phyloP scores from a whole-genome alignment of 371 early-diverging fungal species.

The Cokeromyces recurvatus region DNA sequence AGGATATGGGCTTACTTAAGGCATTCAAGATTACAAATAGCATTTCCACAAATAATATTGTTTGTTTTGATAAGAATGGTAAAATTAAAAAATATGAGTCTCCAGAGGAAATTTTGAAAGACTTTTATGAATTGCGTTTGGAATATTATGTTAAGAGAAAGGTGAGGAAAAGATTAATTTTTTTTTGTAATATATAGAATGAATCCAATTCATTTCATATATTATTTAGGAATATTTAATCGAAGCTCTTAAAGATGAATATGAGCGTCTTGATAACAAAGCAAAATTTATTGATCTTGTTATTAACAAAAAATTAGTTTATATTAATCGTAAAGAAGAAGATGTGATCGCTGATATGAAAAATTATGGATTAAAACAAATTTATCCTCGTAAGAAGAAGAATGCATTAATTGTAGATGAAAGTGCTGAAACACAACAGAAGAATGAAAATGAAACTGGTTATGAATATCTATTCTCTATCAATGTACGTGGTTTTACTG shows the following conservation, averaged over 20 bases:
- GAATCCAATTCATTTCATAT: no score
- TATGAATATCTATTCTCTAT: slow-evolving; percentile 96
- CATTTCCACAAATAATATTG: slow-evolving; percentile 89
- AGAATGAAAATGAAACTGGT: slow-evolving; percentile 35
- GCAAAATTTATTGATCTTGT: slow-evolving; percentile 95
- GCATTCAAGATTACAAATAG: slow-evolving; percentile 76
- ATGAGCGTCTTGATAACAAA: slow-evolving; percentile 82
- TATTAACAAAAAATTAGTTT: slow-evolving; percentile 75
- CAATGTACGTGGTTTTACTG: slow-evolving; percentile 91
- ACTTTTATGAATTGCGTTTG: slow-evolving; percentile 91
- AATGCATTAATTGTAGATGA: slow-evolving; percentile 37
- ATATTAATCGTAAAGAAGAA: slow-evolving; percentile 84
- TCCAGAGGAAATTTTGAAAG: slow-evolving; percentile 84
- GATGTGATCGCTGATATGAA: slow-evolving; percentile 82
- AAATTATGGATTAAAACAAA: slow-evolving; percentile 62
- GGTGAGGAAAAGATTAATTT: slow-evolving; percentile 50
- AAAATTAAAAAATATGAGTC: slow-evolving; percentile 83
- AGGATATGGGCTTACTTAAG: slow-evolving; percentile 77
- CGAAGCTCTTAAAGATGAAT: slow-evolving; percentile 69
- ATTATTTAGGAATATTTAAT: slow-evolving; percentile 56
- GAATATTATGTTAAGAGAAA: slow-evolving; percentile 92
- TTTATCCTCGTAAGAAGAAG: slow-evolving; percentile 49
- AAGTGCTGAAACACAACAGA: slow-evolving; percentile 8
- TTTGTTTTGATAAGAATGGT: slow-evolving; percentile 94
- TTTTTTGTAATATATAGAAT: no score